Conservation (phyloP, 164 flowering plant genomes). For the Litsea cubeba region DNA sequence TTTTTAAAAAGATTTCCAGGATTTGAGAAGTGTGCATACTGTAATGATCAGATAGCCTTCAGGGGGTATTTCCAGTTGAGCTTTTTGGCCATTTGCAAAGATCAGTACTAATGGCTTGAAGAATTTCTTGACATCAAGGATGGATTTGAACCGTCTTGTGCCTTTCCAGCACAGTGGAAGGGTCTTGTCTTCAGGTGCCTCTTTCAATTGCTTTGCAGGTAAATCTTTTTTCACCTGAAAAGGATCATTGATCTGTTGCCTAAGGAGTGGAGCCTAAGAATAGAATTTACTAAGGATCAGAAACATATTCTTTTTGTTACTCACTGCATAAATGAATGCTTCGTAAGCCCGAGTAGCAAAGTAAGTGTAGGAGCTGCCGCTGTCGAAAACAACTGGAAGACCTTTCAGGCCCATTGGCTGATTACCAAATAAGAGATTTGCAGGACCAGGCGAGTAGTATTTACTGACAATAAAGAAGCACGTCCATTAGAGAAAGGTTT, state of each 20-base stretch:
- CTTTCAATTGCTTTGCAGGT: constrained; percentile 46
- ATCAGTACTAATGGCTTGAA: constrained; percentile 55
- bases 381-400: constrained; percentile 65
- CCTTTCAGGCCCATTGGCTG: constrained; percentile 40
- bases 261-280: neutral
- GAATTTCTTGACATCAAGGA: constrained; percentile 47
- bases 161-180: constrained; percentile 95
- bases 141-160: constrained; percentile 46
- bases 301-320: constrained; percentile 16
- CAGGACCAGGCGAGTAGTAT: constrained; percentile 73
- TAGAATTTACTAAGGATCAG: neutral
- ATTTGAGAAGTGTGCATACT: constrained; percentile 35
- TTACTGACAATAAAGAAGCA: constrained; percentile 30
- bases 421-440: constrained; percentile 55
- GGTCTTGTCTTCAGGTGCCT: constrained; percentile 40
- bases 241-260: neutral
- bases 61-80: constrained; percentile 56
- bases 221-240: constrained; percentile 54
- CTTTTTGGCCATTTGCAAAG: constrained; percentile 46
- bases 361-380: constrained; percentile 89
- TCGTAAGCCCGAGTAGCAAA: constrained; percentile 57
- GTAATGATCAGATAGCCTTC: constrained; percentile 72
- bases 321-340: constrained; percentile 46
- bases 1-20: neutral
- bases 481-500: neutral